Base-by-base conservation (phyloP, 805 yeast species). In the Kodamaea restingae region DNA sequence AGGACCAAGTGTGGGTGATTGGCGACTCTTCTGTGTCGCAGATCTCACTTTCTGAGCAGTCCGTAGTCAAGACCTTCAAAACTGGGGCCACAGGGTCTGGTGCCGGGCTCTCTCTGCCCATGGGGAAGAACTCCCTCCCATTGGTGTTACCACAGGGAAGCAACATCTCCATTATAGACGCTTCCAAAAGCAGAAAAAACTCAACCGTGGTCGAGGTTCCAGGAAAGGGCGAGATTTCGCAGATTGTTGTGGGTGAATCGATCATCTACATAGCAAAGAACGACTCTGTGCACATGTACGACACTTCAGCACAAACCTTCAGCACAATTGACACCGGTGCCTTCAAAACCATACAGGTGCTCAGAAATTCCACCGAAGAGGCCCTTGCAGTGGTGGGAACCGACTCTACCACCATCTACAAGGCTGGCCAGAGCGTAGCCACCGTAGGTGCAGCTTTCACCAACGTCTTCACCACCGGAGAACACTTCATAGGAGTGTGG, bases 401-500 rank as follows among this genome's bases (percentile, higher is more conserved):
- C 7, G 15, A n/a, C 11, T 5, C 7, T 9, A 30, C 32, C 4
- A 18, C 9, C 7, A 30, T 30, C 10, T 30, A 30, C 21, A n/a
- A 17, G 14, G 14, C 12, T 3, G 21, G 21, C n/a, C 4, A 30
- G 32, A 4, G 4, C 12, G 4, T 17, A 6, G 20, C 21, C 10
- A 30, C 22, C 21, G 22, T 36, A 28, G 24, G 22, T 22, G 30
- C 21, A 2, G 25, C 14, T 4, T 56, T 61, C 39, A 41, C 50
- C 32, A 55, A 57, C 41, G 49, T 50, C 17, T 68, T 67, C 47
- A 67, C 64, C 36, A 54, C 43, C 17, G 37, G 37, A 38, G 55
- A 57, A n/a, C 58, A 56, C 18, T 55, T 65, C 12, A 55, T 60
- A 9, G 71, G 74, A 8, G 72, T 74, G 11, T 62, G 65, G 64